Evolutionary conservation across 495 filamentous ascomycete genomes (phyloP).

Genomic region (Neurospora sp.): DNA sequence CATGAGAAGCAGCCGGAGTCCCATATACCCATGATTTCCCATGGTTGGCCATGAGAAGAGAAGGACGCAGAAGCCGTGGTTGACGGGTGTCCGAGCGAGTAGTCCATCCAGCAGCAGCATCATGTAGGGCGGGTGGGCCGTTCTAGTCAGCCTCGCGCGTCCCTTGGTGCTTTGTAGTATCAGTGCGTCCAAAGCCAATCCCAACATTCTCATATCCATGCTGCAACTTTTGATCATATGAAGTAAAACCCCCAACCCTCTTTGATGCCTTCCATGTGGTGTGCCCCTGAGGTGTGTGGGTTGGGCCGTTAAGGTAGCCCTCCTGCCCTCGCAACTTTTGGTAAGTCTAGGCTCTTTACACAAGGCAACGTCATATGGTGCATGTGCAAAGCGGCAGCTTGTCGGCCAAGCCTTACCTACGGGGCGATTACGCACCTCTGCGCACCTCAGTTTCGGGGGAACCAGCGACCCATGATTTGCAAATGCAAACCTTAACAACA

Average conservation of each 20-base stretch:
- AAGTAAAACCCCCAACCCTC: neutral
- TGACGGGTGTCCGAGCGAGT: neutral
- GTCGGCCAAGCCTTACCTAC: neutral
- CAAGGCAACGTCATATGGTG: neutral
- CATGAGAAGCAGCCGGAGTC: neutral
- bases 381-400: neutral
- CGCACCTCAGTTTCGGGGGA: neutral
- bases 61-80: neutral
- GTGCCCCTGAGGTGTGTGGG: neutral
- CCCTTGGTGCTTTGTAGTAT: neutral
- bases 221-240: neutral
- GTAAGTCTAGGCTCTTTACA: neutral
- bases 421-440: neutral
- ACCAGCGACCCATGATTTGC: neutral
- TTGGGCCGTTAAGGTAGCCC: neutral
- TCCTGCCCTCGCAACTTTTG: neutral
- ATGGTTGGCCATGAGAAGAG: neutral
- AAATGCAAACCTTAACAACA: neutral
- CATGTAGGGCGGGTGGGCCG: neutral
- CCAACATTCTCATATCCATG: neutral
- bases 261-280: neutral
- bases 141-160: neutral
- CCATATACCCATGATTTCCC: neutral
- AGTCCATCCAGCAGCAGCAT: neutral
- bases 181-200: neutral